Base-by-base conservation (phyloP, 2,329 filamentous ascomycete species). In the Verticillium tricorpus region DNA sequence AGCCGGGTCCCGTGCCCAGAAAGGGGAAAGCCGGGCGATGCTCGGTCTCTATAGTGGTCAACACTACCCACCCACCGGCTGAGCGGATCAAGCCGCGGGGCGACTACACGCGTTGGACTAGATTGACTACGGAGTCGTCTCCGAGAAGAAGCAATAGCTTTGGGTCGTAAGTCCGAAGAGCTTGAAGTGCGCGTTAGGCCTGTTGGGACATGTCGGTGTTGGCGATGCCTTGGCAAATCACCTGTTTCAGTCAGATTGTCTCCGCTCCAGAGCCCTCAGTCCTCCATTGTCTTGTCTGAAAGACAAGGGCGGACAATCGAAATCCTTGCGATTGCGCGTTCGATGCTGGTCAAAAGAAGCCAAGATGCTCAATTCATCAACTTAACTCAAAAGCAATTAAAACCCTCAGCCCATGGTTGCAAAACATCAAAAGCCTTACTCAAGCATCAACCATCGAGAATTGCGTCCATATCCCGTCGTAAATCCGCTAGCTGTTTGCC, bases 381-480 rank as follows among this genome's bases (percentile, higher is more conserved):
- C 19, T 25, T 3, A 52, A 52, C 45, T 22, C n/a, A 14, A 9
- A 45, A n/a, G 9, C 17, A 45, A 45, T 45, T 22, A 45, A 25
- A 25, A 25, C 25, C 25, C 25, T 25, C 25, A 25, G 25, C 25
- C 14, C 34, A 22, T 11, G 45, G 12, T 52, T 7, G 45, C 19
- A 14, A 9, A 22, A 52, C 45, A 22, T 2, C 22, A n/a, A 60
- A 19, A 40, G 34, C 34, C 34, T 14, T 35, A 5, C 34, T 11
- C 14, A 40, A n/a, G 5, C 11, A 22, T 60, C 32, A 61, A 60
- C 52, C 54, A 60, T 75, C 73, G 57, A 75, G 59, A 56, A 71
- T 63, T 22, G 67, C 67, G 59, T 76, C 73, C 58, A 76, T 74
- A 28, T 74, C 72, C 57, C 70, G 69, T 32, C 73, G 67, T 14